A percentile compares a stretch with the other conserved stretches of the same genome.
Evolutionary conservation across 768 basidiomycete genomes (phyloP).

Genomic region (Mycena amicta): DNA sequence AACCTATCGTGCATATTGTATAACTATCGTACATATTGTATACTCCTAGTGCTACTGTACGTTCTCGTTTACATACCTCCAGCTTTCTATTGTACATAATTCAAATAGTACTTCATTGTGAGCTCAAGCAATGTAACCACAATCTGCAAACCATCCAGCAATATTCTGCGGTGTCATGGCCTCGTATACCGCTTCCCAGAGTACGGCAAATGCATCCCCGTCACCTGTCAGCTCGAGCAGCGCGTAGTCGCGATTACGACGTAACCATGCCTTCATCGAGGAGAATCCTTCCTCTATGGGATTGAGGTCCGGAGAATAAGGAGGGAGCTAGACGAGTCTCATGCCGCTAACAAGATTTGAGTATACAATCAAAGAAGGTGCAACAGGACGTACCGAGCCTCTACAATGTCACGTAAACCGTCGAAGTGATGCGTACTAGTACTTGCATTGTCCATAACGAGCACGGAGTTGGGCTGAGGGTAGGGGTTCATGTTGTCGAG

Average conservation of each 20-base stretch:
- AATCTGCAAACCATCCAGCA: neutral
- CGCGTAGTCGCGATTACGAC: constrained; percentile 13
- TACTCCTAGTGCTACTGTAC: no score
- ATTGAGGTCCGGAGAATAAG: constrained; percentile 37
- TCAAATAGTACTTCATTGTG: neutral
- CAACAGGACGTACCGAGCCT: constrained; percentile 16
- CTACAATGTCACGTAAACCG: constrained; percentile 23
- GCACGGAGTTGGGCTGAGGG: constrained; percentile 31
- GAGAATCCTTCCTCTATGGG: constrained; percentile 36
- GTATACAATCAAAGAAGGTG: neutral
- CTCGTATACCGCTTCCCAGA: neutral
- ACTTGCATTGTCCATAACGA: constrained; percentile 37
- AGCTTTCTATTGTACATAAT: neutral
- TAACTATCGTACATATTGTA: neutral
- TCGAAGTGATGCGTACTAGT: constrained; percentile 34
- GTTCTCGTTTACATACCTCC: no score
- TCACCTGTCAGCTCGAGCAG: constrained; percentile 9
- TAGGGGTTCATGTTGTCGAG: constrained; percentile 35
- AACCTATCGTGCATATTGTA: no score
- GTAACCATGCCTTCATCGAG: constrained; percentile 28
- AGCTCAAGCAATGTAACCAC: neutral
- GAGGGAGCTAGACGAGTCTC: constrained; percentile 30
- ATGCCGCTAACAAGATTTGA: constrained; percentile 16
- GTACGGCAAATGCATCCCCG: neutral
- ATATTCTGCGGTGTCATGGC: neutral